These are phyloP conservation scores for Hymenoscyphus infarciens DNA, from an alignment of 2,329 filamentous ascomycete genomes.

Conservation along the genomic window DNA sequence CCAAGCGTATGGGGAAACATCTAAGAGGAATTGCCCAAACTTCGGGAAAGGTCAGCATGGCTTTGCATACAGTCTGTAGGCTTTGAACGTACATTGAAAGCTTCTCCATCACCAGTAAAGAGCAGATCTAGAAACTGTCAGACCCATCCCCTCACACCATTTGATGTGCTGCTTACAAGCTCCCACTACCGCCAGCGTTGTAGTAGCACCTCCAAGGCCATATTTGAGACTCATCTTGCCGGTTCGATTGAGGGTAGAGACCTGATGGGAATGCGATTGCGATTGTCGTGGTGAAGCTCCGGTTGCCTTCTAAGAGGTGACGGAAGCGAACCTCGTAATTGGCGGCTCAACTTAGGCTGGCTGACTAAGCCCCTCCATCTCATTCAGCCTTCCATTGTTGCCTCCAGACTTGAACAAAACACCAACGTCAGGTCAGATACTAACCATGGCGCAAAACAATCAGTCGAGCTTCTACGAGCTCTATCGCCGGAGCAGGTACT, in stretches of 20 bases:
- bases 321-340: conserved; percentile 2
- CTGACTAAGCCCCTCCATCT: neutral
- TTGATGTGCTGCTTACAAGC: conserved; percentile 61
- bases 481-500: conserved; percentile 96
- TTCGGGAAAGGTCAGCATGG: conserved; percentile 39
- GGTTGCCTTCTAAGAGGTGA: conserved; percentile 12
- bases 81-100: conserved; percentile 72
- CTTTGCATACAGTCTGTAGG: conserved; percentile 6
- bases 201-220: conserved; percentile 63
- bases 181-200: conserved; percentile 70
- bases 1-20: conserved; percentile 92
- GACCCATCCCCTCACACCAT: conserved; percentile 5
- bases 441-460: conserved; percentile 46
- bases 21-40: conserved; percentile 92
- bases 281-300: conserved; percentile 18
- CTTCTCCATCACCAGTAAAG: conserved; percentile 92
- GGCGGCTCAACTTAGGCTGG: neutral
- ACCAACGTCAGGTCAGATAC: conserved; percentile 13
- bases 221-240: conserved; percentile 68
- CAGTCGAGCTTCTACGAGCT: conserved; percentile 78
- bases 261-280: conserved; percentile 7
- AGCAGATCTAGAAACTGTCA: conserved; percentile 75
- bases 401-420: conserved; percentile 18
- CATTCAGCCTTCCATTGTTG: conserved; percentile 15
- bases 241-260: conserved; percentile 19